Evolutionary conservation across 192 early-diverging fungal species (phyloP), one percentile per base, ranked within the genome.

Genomic region (Haplosporangium gracile): DNA sequence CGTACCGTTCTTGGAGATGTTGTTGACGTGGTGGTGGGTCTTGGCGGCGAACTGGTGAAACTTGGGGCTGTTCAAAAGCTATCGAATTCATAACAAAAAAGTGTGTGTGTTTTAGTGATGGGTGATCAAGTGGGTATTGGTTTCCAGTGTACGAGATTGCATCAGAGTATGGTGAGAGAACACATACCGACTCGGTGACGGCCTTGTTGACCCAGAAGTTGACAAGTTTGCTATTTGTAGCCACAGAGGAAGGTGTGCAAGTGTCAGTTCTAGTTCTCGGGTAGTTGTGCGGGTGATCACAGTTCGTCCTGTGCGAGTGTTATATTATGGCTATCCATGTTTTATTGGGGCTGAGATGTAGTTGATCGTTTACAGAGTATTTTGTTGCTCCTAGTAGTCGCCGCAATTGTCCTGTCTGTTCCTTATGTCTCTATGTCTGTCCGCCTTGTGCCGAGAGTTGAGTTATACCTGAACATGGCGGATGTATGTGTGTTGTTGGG

Each of bases 201-300:
- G 84, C 84, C 79, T 86, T 86, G 79, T 86, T 86, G 75, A 86
- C 84, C 84, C 84, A 86, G 72, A 86, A 86, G 84, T 86, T 86
- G 84, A 86, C 77, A 49, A 86, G 84, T 40, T 86, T 86, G 76
- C 84, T 86, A 73, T 71, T 70, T 36, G 36, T 36, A 36, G 36
- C 36, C 36, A 36, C 2, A 36, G 2, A 36, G 36, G 36, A 36
- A 36, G 36, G 36, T 36, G 36, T 36, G 36, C 36, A 36, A 36
- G 36, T 36, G 36, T 36, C 2, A 36, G 36, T 36, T 36, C 36
- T 36, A 36, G 36, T 36, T 36, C 36, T 2, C 36, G 36, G 2
- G 43, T 15, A 11, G 11, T 10, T 45, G 43, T 13, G 11, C 13
- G 43, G 13, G 42, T 45, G 43, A 45, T 45, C 43, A 15, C 43